Evolutionary conservation across 192 early-diverging fungal genomes (phyloP).

Genomic region (Linnemannia schmuckeri): DNA sequence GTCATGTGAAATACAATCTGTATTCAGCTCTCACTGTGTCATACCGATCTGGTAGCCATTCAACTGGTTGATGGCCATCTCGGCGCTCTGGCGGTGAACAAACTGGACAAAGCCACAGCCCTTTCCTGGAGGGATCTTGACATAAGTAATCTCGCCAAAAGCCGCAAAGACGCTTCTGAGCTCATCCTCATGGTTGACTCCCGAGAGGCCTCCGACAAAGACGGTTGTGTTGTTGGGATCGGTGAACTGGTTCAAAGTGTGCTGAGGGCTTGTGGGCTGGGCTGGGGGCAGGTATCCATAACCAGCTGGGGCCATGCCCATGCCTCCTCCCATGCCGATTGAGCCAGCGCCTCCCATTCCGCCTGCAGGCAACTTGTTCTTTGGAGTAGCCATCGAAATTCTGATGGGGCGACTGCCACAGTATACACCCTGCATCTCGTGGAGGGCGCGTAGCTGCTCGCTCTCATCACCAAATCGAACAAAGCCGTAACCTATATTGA

Average conservation of each 20-base stretch:
- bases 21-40: background rate
- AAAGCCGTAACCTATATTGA: slow-evolving; percentile 85
- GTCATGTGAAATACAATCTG: background rate
- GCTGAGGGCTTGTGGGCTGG: slow-evolving; percentile 56
- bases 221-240: slow-evolving; percentile 97
- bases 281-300: slow-evolving; percentile 39
- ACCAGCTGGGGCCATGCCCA: slow-evolving; percentile 19
- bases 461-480: slow-evolving; percentile 90
- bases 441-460: slow-evolving; percentile 90
- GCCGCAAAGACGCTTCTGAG: slow-evolving; percentile 82
- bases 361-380: slow-evolving; percentile 86
- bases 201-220: slow-evolving; percentile 94
- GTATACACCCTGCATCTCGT: slow-evolving; percentile 91
- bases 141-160: slow-evolving; percentile 94
- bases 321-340: slow-evolving; percentile 16
- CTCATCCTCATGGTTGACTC: slow-evolving; percentile 89
- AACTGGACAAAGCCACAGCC: slow-evolving; percentile 98
- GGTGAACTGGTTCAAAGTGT: slow-evolving; percentile 59
- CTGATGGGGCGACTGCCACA: slow-evolving; percentile 91
- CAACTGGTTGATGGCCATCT: slow-evolving; percentile 91
- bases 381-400: slow-evolving; percentile 90
- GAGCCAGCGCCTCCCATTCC: slow-evolving; percentile 69
- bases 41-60: slow-evolving; percentile 88
- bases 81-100: slow-evolving; percentile 84
- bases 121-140: slow-evolving; percentile 95